These are phyloP conservation scores for Phytophthora aleatoria DNA, from an alignment of 352 stramenopile species.

Conservation along the genomic window DNA sequence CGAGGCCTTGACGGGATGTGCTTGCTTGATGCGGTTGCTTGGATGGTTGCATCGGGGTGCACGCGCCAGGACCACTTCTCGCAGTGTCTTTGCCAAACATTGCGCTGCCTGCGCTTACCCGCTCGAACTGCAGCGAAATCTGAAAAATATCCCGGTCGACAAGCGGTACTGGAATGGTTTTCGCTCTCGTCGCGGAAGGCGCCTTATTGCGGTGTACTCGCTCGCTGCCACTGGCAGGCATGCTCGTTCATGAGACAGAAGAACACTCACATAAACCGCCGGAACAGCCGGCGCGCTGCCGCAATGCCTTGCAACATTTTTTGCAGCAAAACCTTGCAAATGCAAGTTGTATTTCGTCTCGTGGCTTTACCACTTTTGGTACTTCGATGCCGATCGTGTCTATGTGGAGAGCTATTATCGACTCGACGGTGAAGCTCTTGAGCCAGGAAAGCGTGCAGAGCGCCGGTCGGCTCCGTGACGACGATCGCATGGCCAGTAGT, in stretches of 20 bases:
- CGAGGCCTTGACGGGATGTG: slow-evolving; percentile 12
- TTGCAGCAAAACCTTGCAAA: slow-evolving; percentile 17
- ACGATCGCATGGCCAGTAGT: slow-evolving; percentile 30
- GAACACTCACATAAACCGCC: slow-evolving; percentile 4
- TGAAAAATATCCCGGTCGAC: slow-evolving; percentile 2
- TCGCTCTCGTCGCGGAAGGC: neutral
- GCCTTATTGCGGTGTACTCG: neutral
- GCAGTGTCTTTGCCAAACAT: slow-evolving; percentile 23
- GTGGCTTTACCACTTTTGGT: neutral
- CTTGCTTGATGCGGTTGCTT: slow-evolving; percentile 12
- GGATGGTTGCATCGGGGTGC: slow-evolving; percentile 25
- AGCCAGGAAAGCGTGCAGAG: slow-evolving; percentile 31
- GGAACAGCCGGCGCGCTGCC: slow-evolving; percentile 8
- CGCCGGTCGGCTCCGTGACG: slow-evolving; percentile 2
- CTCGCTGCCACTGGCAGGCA: neutral
- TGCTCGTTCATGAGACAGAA: neutral
- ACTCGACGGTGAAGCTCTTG: slow-evolving; percentile 12
- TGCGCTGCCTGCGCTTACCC: slow-evolving; percentile 27
- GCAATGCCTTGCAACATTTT: neutral
- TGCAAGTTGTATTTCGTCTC: neutral
- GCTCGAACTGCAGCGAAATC: slow-evolving; percentile 5
- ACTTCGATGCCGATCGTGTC: neutral
- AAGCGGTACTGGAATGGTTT: neutral
- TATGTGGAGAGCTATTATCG: neutral
- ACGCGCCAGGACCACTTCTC: slow-evolving; percentile 18